Conservation (phyloP, 108 stramenopile species). For the Seminavis robusta region DNA sequence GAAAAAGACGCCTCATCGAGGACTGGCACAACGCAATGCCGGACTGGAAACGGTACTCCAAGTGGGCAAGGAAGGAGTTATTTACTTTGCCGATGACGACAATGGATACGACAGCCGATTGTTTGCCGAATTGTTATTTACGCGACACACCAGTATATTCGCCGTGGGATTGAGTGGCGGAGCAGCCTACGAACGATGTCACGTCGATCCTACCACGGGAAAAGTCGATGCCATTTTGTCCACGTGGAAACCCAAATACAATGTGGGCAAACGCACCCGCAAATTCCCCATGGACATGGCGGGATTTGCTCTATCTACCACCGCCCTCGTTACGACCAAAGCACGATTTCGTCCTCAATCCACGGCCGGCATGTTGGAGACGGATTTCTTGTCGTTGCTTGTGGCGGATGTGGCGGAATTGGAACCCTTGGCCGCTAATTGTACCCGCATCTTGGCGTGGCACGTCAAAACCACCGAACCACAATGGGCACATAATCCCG, state of each 20-base stretch:
- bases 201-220: constrained; percentile 12
- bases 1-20: neutral
- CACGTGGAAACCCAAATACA: neutral
- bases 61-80: constrained; percentile 1
- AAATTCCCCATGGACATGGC: constrained; percentile 15
- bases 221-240: neutral
- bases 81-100: constrained; percentile 27
- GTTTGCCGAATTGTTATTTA: constrained; percentile 1
- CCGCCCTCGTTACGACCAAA: neutral
- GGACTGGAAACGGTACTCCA: constrained; percentile 7
- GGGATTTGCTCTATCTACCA: constrained; percentile 1
- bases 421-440: constrained; percentile 12
- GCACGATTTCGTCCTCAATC: neutral
- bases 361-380: constrained; percentile 2
- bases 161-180: constrained; percentile 2
- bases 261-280: neutral
- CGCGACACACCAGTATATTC: constrained; percentile 2
- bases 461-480: constrained; percentile 10
- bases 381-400: neutral
- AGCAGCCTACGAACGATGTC: constrained; percentile 6
- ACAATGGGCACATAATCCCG: neutral
- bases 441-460: constrained; percentile 1
- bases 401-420: neutral
- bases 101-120: constrained; percentile 12
- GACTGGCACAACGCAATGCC: constrained; percentile 11